Evolutionary conservation across 1,139 yeast genomes (phyloP).

Genomic region (Debaryomyces psychrophilus): DNA sequence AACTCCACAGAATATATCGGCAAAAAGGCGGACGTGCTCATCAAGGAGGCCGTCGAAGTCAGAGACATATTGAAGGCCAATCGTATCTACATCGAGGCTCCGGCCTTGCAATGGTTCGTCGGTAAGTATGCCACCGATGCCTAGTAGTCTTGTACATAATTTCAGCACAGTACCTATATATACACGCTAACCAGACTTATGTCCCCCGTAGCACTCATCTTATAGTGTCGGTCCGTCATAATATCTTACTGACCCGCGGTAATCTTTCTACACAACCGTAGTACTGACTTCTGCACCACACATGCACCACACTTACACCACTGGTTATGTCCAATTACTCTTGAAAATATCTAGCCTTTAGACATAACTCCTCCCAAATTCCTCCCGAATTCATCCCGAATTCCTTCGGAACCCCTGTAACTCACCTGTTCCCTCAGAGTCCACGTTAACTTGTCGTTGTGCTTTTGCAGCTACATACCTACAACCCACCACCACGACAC

Average conservation of each 20-base stretch:
- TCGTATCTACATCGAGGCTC: constrained; percentile 71
- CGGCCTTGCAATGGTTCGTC: constrained; percentile 67
- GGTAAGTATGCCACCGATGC: constrained; percentile 29
- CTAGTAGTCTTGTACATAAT: constrained; percentile 19
- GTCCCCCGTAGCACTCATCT: neutral
- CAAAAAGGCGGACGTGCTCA: constrained; percentile 62
- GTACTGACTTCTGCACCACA: no score
- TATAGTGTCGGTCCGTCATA: neutral
- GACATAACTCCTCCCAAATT: no score
- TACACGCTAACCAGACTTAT: neutral
- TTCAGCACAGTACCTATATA: constrained; percentile 3
- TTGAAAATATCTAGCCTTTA: no score
- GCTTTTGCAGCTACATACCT: neutral
- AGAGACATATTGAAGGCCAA: constrained; percentile 84
- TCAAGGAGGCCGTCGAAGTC: constrained; percentile 80
- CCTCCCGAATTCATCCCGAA: no score
- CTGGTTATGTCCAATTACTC: no score
- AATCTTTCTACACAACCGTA: no score
- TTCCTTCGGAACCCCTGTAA: no score
- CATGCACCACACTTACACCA: no score
- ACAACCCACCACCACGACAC: neutral
- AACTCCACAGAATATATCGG: constrained; percentile 51
- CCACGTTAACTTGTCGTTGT: neutral
- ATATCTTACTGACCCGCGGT: no score
- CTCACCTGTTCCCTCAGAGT: no score